Evolutionary conservation across 169 alveolate genomes (phyloP), one percentile per base, ranked within the genome.

Genomic region (Cryptosporidium tyzzeri): DNA sequence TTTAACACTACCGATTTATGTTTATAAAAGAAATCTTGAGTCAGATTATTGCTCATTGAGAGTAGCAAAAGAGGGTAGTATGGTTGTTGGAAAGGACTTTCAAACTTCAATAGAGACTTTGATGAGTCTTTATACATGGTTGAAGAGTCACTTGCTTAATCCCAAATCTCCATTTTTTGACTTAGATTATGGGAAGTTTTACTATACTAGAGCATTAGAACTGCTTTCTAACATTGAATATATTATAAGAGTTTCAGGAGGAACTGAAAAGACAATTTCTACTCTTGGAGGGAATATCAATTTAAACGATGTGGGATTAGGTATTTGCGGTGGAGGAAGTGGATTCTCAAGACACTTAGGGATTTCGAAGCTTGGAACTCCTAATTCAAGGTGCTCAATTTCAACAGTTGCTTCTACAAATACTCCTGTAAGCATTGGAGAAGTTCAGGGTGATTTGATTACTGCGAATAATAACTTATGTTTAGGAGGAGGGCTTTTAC

Each of bases 351-450:
- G 86, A 31, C 68, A 33, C 0, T 41, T 65, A 21, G 75, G 75
- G 48, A 44, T 80, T 7, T 62, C 75, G 0, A 80, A 80, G 75
- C 45, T 62, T 62, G 68, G 70, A 10, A 80, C 89, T 26, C 89
- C 89, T 4, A 65, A 80, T 31, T 80, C 89, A 18, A 80, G 89
- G 48, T 80, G 80, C n/a, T 80, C 89, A 1, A 62, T 80, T 48
- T 80, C 89, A 12, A 80, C 89, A 2, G 70, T 67, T 16, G 89
- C 89, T 12, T 80, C 89, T 3, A 55, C 8, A 29, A 65, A 26
- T 41, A 80, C 89, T 29, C 89, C 89, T 1, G 73, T 62, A 8
- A 65, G 80, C 23, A 67, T 62, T 44, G 68, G 70, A 21, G 89
- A 80, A 6, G 50, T 16, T 29, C 86, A 73, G 6, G 41, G 31